These are phyloP conservation scores for Russula griseocarnosa DNA, from an alignment of 768 basidiomycete genomes.

Conservation along the genomic window DNA sequence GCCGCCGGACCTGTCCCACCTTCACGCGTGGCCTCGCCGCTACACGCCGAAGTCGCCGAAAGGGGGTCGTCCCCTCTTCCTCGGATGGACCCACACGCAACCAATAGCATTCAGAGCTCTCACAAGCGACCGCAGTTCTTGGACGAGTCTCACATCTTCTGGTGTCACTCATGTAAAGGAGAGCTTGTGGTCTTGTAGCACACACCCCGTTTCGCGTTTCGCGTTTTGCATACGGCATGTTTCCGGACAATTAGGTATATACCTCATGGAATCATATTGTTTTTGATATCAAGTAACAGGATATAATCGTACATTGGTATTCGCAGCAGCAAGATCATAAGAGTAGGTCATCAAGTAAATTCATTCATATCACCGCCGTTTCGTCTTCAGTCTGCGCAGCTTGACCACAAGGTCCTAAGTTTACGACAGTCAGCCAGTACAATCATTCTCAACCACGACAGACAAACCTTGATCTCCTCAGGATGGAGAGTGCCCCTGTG, in stretches of 20 bases:
- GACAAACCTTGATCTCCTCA: conserved; percentile 67
- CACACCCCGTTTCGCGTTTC: neutral
- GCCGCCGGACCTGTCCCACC: conserved; percentile 41
- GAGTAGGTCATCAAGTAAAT: conserved; percentile 10
- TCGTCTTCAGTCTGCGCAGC: conserved; percentile 52
- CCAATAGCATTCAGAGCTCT: neutral
- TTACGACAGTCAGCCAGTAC: neutral
- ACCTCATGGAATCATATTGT: conserved; percentile 12
- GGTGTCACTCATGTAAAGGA: conserved; percentile 79
- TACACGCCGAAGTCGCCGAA: conserved; percentile 32
- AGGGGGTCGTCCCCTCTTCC: conserved; percentile 27
- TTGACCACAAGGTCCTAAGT: conserved; percentile 42
- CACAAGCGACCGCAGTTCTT: conserved; percentile 63
- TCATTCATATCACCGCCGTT: conserved; percentile 33
- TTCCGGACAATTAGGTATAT: conserved; percentile 9
- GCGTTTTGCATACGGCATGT: conserved; percentile 3
- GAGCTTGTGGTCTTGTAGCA: conserved; percentile 73
- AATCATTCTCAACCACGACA: neutral
- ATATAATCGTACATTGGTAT: conserved; percentile 24
- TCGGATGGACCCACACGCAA: conserved; percentile 12
- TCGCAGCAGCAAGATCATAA: conserved; percentile 30
- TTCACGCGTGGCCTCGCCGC: conserved; percentile 53
- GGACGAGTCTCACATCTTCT: conserved; percentile 86
- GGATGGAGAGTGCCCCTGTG: conserved; percentile 57
- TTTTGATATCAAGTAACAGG: conserved; percentile 14